Conservation (phyloP, 768 basidiomycete species). For the Tephrocybe sp. region DNA sequence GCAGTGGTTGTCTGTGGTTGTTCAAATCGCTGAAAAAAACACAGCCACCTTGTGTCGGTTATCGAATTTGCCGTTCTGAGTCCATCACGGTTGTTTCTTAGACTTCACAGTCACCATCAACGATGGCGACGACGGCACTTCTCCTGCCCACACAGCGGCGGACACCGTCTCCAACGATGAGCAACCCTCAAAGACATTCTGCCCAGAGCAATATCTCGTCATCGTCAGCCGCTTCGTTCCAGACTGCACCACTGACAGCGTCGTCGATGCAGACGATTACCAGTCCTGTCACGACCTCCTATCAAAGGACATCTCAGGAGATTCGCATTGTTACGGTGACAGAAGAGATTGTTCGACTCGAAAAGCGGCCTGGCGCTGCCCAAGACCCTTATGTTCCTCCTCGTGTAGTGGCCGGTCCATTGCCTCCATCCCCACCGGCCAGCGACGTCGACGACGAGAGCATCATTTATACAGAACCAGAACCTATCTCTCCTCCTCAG, state of each 20-base stretch:
- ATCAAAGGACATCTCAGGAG: slow-evolving; percentile 35
- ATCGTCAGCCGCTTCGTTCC: slow-evolving; percentile 34
- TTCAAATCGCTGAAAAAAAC: too few relatives aligned
- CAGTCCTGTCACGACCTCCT: slow-evolving; percentile 1
- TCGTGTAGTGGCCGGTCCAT: slow-evolving; percentile 22
- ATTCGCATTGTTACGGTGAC: slow-evolving; percentile 56
- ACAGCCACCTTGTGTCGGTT: too few relatives aligned
- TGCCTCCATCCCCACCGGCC: slow-evolving; percentile 32
- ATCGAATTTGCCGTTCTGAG: too few relatives aligned
- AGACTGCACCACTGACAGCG: slow-evolving; percentile 28
- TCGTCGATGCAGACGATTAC: slow-evolving; percentile 17
- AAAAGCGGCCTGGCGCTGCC: slow-evolving; percentile 13
- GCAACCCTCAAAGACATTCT: slow-evolving; percentile 17
- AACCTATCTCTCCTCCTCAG: slow-evolving; percentile 11
- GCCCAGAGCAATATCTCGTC: slow-evolving; percentile 26
- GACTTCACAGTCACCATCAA: neutral
- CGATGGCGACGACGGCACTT: slow-evolving; percentile 14
- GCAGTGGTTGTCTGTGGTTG: too few relatives aligned
- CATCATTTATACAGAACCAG: slow-evolving; percentile 6
- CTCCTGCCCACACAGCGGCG: slow-evolving; percentile 14
- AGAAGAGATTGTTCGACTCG: slow-evolving; percentile 42
- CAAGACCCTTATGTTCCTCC: slow-evolving; percentile 15
- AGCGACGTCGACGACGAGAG: slow-evolving; percentile 21
- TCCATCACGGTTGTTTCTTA: neutral
- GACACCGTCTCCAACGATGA: slow-evolving; percentile 25